A percentile compares a stretch with the other conserved stretches of the same genome.
phyloP scores from a whole-genome alignment of 108 stramenopile genomes.

The Skeletonema costatum region DNA sequence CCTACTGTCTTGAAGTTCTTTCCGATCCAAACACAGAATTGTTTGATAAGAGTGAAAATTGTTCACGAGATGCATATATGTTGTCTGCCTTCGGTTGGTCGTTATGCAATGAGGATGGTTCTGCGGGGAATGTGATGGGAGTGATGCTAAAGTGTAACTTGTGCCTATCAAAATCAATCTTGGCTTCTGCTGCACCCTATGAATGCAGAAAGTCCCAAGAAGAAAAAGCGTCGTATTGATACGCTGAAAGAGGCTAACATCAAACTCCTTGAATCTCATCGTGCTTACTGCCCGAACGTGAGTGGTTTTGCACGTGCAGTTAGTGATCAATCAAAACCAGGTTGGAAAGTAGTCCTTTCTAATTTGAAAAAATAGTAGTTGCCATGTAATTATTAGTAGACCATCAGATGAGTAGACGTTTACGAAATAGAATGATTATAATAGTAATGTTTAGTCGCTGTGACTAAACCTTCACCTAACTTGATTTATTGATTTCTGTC shows the following conservation, averaged over 20 bases:
- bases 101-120: slow-evolving; percentile 1
- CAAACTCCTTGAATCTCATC: slow-evolving; percentile 34
- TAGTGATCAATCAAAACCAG: slow-evolving; percentile 15
- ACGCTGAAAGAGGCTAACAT: slow-evolving; percentile 2
- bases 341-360: slow-evolving; percentile 28
- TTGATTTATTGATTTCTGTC: slow-evolving; percentile 11
- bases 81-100: slow-evolving; percentile 30
- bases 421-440: neutral
- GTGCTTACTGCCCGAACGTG: slow-evolving; percentile 31
- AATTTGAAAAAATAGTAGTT: slow-evolving; percentile 3
- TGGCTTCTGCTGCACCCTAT: neutral
- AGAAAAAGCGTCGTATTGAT: slow-evolving; percentile 13
- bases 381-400: neutral
- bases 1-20: slow-evolving; percentile 1
- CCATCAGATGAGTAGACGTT: neutral
- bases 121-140: neutral
- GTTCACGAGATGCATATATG: neutral
- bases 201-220: neutral
- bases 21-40: neutral
- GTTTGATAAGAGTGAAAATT: neutral
- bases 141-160: slow-evolving; percentile 20
- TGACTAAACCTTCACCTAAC: neutral
- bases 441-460: neutral
- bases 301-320: slow-evolving; percentile 24
- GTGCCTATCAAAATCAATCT: slow-evolving; percentile 18